These are phyloP conservation scores for Amphicarpaea edgeworthii DNA, from an alignment of 306 rosid genomes.

Conservation along the genomic window DNA sequence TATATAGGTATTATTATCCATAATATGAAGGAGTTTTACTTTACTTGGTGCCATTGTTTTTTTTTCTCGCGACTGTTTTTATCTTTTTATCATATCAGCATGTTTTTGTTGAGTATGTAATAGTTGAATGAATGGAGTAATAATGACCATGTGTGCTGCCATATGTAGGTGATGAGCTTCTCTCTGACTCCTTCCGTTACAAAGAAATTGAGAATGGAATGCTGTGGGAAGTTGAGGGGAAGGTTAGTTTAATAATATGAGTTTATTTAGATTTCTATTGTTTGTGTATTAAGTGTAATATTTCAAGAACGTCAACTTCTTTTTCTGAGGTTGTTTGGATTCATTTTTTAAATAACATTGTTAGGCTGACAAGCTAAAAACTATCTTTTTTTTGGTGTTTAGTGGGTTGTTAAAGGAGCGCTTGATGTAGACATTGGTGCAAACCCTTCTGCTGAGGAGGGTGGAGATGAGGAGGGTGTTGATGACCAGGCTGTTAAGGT, in stretches of 20 bases:
- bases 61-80: too few relatives aligned
- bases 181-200: slow-evolving; percentile 78
- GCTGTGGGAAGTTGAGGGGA: slow-evolving; percentile 87
- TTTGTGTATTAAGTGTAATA: neutral
- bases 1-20: too few relatives aligned
- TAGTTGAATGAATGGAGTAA: neutral
- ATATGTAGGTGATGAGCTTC: slow-evolving; percentile 82
- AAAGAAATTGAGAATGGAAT: slow-evolving; percentile 69
- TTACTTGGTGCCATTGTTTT: neutral
- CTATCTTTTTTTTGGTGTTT: neutral
- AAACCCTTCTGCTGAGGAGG: slow-evolving; percentile 94
- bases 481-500: slow-evolving; percentile 71
- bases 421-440: slow-evolving; percentile 90
- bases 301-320: neutral
- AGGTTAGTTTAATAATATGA: slow-evolving; percentile 51
- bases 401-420: slow-evolving; percentile 92
- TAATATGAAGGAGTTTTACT: neutral
- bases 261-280: neutral
- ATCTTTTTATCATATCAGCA: neutral
- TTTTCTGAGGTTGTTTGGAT: neutral
- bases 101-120: neutral
- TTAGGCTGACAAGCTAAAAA: neutral
- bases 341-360: neutral
- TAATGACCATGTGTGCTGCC: neutral
- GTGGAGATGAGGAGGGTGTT: slow-evolving; percentile 77